Evolutionary conservation across 176 grass and related monocot genomes (phyloP), one percentile per base, ranked within the genome.

Genomic region (Carex pumila): DNA sequence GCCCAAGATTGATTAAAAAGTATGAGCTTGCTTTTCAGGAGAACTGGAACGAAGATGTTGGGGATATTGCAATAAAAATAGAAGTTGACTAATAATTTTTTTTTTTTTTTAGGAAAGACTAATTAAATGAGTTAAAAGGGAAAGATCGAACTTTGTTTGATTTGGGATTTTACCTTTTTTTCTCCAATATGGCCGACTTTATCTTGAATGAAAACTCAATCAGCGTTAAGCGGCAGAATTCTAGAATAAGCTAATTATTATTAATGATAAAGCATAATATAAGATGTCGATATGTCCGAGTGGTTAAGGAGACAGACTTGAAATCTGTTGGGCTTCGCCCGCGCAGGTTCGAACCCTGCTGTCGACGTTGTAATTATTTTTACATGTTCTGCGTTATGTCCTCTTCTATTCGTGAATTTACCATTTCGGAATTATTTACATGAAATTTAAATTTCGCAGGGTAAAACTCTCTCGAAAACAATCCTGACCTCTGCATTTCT

Each of bases 331-430:
- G 95, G 95, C 89, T 91, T 2, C 67, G 89, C 90, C 94, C 94
- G 90, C 94, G 92, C 94, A 97, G 94, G 92, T 94, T 94, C 89
- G 89, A 93, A 79, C 91, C 91, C 91, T 93, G 91, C 91, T 93
- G 91, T 93, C 91, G 91, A 93, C 89, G 91, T 2, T 18, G n/a
- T 25, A 25, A 25, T 25, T 25, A 25, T 25, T 25, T 25, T 25
- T 25, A 25, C 25, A 25, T 25, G 25, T 25, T 25, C 25, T 25
- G 25, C 25, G n/a, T n/a, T n/a, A n/a, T n/a, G n/a, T n/a, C n/a
- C n/a, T n/a, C n/a, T n/a, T n/a, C n/a, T 25, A 25, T 25, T 25
- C 25, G 25, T 25, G 25, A 25, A 25, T 25, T 25, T 25, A 25
- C 25, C 25, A 0, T 25, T 25, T 25, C 25, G 25, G 25, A 25